phyloP scores from a whole-genome alignment of 1,284 basidiomycete genomes.

The Tilletia horrida region DNA sequence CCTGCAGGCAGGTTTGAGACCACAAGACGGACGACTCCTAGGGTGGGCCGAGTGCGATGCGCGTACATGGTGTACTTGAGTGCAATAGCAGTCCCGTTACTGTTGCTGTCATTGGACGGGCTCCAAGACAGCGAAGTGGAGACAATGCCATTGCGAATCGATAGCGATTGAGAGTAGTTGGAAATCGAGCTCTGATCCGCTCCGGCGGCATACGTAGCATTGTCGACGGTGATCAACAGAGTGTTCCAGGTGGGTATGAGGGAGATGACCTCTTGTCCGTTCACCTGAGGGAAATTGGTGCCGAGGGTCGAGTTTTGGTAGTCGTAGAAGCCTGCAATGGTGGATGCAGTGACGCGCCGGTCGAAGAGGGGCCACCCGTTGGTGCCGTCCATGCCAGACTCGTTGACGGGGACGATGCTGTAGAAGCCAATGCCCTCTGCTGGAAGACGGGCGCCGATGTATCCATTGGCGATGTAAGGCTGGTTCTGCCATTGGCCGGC shows the following conservation, averaged over 20 bases:
- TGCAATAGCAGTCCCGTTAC: conserved; percentile 14
- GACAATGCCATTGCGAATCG: conserved; percentile 40
- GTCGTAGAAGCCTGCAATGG: conserved; percentile 46
- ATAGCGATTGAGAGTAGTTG: conserved; percentile 39
- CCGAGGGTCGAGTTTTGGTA: conserved; percentile 33
- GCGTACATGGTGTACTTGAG: conserved; percentile 39
- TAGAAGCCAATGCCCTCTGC: conserved; percentile 27
- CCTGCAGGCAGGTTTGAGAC: conserved; percentile 22
- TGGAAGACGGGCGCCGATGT: conserved; percentile 46
- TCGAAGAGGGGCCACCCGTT: conserved; percentile 33
- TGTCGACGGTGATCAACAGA: conserved; percentile 36
- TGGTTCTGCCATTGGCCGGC: conserved; percentile 25
- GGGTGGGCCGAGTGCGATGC: conserved; percentile 33
- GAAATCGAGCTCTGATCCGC: conserved; percentile 27
- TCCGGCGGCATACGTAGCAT: conserved; percentile 28
- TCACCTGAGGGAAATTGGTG: conserved; percentile 41
- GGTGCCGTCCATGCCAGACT: conserved; percentile 9
- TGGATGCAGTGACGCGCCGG: conserved; percentile 24
- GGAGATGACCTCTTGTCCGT: conserved; percentile 42
- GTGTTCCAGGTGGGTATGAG: conserved; percentile 41
- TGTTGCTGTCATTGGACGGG: background rate
- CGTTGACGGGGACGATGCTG: conserved; percentile 19
- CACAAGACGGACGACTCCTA: conserved; percentile 36
- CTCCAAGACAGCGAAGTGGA: conserved; percentile 36
- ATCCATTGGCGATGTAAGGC: conserved; percentile 39